Conservation (phyloP, 2,329 filamentous ascomycete species). For the Nothophoma quercina region DNA sequence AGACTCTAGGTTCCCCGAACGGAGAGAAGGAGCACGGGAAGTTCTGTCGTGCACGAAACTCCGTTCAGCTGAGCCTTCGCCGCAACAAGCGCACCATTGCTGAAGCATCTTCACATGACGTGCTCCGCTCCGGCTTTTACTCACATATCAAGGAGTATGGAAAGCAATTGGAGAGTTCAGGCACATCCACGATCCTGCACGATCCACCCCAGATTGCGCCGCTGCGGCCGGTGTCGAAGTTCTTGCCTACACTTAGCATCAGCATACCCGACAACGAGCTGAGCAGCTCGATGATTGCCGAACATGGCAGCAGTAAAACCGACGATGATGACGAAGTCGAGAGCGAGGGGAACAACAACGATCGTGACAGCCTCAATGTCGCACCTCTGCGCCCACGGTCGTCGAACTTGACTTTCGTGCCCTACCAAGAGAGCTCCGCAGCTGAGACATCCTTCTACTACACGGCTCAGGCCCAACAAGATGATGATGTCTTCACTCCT, state of each 20-base stretch:
- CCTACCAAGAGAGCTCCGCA: background rate
- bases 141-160: too few species aligned
- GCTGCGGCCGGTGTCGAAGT: background rate
- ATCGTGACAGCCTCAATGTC: background rate
- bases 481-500: conserved; percentile 5
- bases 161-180: background rate
- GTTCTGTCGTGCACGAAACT: background rate
- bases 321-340: background rate
- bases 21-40: background rate
- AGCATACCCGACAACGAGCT: background rate
- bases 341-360: background rate
- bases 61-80: background rate
- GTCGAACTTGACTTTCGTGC: background rate
- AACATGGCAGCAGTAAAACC: background rate
- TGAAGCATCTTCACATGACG: background rate
- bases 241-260: background rate
- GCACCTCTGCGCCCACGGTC: background rate
- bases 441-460: conserved; percentile 1
- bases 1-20: background rate
- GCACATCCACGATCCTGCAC: background rate
- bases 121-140: background rate
- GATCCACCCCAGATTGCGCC: background rate
- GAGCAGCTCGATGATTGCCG: background rate
- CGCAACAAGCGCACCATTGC: background rate
- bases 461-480: background rate